Conservation (phyloP, 2,329 filamentous ascomycete genomes). For the Aspergillus ustus region DNA sequence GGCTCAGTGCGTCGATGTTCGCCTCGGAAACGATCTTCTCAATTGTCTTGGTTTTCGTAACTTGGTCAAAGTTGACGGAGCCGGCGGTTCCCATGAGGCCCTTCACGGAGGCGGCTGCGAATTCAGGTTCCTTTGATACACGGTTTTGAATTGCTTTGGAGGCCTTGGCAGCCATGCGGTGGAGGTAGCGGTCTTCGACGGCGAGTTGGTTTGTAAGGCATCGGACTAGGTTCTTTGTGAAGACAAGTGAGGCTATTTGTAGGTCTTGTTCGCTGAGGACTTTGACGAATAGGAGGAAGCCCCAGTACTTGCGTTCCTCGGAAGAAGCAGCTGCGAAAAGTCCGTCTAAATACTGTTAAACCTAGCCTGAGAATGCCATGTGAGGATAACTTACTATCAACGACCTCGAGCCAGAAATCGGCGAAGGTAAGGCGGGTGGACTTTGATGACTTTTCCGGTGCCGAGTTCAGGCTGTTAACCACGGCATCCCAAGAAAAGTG, state of each 20-base stretch:
- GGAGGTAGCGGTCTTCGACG: constrained; percentile 76
- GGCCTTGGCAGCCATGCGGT: constrained; percentile 76
- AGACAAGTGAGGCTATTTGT: constrained; percentile 63
- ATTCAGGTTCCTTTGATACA: constrained; percentile 64
- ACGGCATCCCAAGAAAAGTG: constrained; percentile 89
- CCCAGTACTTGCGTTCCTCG: constrained; percentile 87
- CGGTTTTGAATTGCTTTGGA: constrained; percentile 72
- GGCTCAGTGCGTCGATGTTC: constrained; percentile 53
- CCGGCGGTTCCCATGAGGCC: constrained; percentile 73
- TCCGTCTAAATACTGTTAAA: constrained; percentile 62
- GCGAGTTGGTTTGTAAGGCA: constrained; percentile 83
- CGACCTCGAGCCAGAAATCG: constrained; percentile 82
- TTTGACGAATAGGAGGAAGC: constrained; percentile 84
- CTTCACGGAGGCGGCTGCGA: constrained; percentile 65
- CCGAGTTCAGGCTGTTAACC: constrained; percentile 53
- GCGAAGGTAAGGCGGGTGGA: constrained; percentile 59
- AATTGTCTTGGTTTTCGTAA: constrained; percentile 83
- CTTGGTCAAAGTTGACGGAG: constrained; percentile 79
- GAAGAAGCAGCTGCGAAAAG: constrained; percentile 83
- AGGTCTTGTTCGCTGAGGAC: constrained; percentile 63
- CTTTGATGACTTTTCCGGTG: constrained; percentile 35
- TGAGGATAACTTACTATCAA: constrained; percentile 72
- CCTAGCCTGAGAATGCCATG: background rate
- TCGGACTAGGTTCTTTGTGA: constrained; percentile 81
- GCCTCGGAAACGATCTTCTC: constrained; percentile 72